Evolutionary conservation across 306 rosid genomes (phyloP), one percentile per base, ranked within the genome.

Genomic region (Nissolia schottii): DNA sequence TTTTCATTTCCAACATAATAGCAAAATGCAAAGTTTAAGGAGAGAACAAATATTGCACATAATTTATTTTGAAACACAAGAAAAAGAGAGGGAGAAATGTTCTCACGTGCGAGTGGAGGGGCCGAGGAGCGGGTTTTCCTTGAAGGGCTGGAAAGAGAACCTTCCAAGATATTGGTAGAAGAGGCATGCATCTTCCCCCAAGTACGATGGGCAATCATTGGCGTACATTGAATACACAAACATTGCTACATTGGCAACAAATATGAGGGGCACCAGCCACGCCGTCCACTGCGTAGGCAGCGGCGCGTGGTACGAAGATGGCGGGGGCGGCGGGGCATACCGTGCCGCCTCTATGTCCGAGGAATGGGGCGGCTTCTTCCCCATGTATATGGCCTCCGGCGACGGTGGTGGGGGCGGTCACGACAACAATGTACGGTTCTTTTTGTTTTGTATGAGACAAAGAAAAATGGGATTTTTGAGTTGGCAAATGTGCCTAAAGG

Each of bases 91-190:
- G 20, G 32, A 13, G 24, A 64, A 73, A 24, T 2, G 2, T 71
- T 58, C 86, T 61, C 77, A 89, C 96, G 87, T 78, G 69, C 18
- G 37, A 35, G 64, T 35, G 3, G 95, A 34, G 65, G 97, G 97
- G 70, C 99, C 99, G 50, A 94, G 79, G 80, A 91, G 93, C 29
- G 84, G 83, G 62, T 94, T 94, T 82, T 89, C 89, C 0, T 19
- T 32, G 57, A 85, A 77, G 14, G 99, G 96, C 66, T 94, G 85
- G 73, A 91, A 94, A 59, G 97, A 85, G 78, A 82, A 88, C 16
- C 90, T 87, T 25, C 86, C 90, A 13, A 94, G 64, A 4, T 58
- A 23, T 1, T 74, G 2, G 7, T 19, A 3, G 65, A 85, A 38
- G 49, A 94, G 63, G 60, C 99, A 94, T 2, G 8, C 27, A 1